These are phyloP conservation scores for Apodospora peruviana DNA, from an alignment of 495 filamentous ascomycete species.

Conservation along the genomic window DNA sequence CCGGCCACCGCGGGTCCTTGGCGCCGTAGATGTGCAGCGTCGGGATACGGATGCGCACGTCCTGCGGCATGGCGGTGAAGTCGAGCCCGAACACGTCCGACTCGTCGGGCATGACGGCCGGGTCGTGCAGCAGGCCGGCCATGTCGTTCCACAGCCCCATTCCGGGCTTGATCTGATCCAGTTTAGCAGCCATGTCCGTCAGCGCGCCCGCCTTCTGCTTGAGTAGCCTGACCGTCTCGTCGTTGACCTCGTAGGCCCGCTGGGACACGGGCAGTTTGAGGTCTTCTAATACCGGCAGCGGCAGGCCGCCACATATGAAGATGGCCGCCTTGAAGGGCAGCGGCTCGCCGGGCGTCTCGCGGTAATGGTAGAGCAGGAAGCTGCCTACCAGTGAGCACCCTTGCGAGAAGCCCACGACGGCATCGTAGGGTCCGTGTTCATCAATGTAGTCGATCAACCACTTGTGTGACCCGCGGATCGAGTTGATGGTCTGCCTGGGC, in stretches of 20 bases:
- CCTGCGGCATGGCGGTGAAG: slow-evolving; percentile 35
- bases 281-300: slow-evolving; percentile 42
- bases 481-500: slow-evolving; percentile 26
- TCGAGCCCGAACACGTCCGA: slow-evolving; percentile 48
- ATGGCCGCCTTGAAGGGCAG: slow-evolving; percentile 55
- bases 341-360: slow-evolving; percentile 20
- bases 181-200: slow-evolving; percentile 23
- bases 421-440: slow-evolving; percentile 54
- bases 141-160: slow-evolving; percentile 24
- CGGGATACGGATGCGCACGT: slow-evolving; percentile 46
- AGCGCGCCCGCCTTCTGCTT: slow-evolving; percentile 23
- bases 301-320: slow-evolving; percentile 53
- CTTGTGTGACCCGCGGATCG: slow-evolving; percentile 32
- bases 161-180: slow-evolving; percentile 16
- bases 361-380: slow-evolving; percentile 36
- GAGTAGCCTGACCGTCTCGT: slow-evolving; percentile 21
- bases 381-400: slow-evolving; percentile 48
- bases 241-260: slow-evolving; percentile 34
- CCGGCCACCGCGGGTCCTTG: slow-evolving; percentile 52
- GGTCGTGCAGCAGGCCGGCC: slow-evolving; percentile 27
- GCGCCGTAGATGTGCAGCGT: slow-evolving; percentile 58
- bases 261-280: slow-evolving; percentile 46
- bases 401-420: slow-evolving; percentile 56
- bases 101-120: slow-evolving; percentile 12
- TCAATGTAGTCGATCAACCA: slow-evolving; percentile 46